Evolutionary conservation across 768 basidiomycete genomes (phyloP).

Genomic region (Lactarius hengduanensis): DNA sequence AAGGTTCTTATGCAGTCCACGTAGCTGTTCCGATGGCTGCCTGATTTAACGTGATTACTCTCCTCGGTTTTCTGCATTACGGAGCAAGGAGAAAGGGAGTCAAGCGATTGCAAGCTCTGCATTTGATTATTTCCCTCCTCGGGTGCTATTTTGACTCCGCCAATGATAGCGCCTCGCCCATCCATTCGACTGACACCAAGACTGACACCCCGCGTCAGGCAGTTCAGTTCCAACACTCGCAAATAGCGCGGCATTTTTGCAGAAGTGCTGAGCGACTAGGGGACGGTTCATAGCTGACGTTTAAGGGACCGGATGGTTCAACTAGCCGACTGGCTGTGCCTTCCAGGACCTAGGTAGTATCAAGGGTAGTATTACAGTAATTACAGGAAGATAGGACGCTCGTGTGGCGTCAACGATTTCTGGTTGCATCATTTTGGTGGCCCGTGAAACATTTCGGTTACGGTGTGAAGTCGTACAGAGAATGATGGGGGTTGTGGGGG

Average conservation of each 20-base stretch:
- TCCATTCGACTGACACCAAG: not conserved
- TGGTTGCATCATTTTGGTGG: not conserved
- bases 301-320: not conserved
- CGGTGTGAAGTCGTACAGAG: not conserved
- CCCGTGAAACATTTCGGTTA: not conserved
- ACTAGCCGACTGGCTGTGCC: not conserved
- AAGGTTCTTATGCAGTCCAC: not conserved
- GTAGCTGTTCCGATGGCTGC: not conserved
- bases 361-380: not conserved
- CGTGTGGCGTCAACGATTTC: not conserved
- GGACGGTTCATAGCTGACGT: not conserved
- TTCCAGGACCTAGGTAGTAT: not conserved
- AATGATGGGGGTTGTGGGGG: not conserved
- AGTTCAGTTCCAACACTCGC: not conserved
- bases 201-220: not conserved
- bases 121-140: not conserved
- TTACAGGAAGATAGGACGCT: not conserved
- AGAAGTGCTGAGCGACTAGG: not conserved
- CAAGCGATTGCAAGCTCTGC: not conserved
- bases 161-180: not conserved
- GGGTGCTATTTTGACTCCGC: not conserved
- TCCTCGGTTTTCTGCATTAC: not conserved
- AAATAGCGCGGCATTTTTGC: not conserved
- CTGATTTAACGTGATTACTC: not conserved
- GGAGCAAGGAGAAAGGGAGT: not conserved